phyloP scores from a whole-genome alignment of 768 basidiomycete species.

The Termitomyces sp. region DNA sequence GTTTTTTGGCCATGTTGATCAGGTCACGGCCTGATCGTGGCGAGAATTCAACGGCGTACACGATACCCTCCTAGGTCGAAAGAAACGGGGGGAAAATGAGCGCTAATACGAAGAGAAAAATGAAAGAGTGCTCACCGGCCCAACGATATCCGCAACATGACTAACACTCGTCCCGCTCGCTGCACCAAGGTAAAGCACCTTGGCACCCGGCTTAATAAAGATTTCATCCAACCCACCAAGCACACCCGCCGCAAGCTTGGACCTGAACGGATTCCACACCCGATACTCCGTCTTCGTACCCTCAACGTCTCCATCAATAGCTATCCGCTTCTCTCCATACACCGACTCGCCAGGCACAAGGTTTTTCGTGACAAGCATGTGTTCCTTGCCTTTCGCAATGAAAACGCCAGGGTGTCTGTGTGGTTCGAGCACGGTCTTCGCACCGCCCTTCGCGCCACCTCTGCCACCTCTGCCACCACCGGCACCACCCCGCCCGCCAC shows the following conservation, averaged over 20 bases:
- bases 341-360: slow-evolving; percentile 96
- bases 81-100: slow-evolving; percentile 10
- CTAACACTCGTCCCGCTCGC: slow-evolving; percentile 97
- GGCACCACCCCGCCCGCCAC: slow-evolving; percentile 42
- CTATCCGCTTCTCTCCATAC: slow-evolving; percentile 97
- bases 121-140: slow-evolving; percentile 58
- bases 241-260: slow-evolving; percentile 95
- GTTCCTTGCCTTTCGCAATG: slow-evolving; percentile 96
- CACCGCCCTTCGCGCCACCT: slow-evolving; percentile 74
- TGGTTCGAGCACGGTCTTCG: slow-evolving; percentile 90
- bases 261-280: slow-evolving; percentile 99
- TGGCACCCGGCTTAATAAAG: slow-evolving; percentile 88
- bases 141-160: slow-evolving; percentile 98
- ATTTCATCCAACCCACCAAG: slow-evolving; percentile 93
- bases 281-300: slow-evolving; percentile 93
- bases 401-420: slow-evolving; percentile 94
- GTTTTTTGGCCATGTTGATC: slow-evolving; percentile 99
- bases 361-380: slow-evolving; percentile 96
- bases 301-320: slow-evolving; percentile 70
- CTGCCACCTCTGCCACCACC: slow-evolving; percentile 54
- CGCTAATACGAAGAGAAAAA: not conserved
- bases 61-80: slow-evolving; percentile 73
- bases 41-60: slow-evolving; percentile 99
- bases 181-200: slow-evolving; percentile 96
- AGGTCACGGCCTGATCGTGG: slow-evolving; percentile 94